Base-by-base conservation (phyloP, 1,139 yeast species). In the Pichia sp. region DNA sequence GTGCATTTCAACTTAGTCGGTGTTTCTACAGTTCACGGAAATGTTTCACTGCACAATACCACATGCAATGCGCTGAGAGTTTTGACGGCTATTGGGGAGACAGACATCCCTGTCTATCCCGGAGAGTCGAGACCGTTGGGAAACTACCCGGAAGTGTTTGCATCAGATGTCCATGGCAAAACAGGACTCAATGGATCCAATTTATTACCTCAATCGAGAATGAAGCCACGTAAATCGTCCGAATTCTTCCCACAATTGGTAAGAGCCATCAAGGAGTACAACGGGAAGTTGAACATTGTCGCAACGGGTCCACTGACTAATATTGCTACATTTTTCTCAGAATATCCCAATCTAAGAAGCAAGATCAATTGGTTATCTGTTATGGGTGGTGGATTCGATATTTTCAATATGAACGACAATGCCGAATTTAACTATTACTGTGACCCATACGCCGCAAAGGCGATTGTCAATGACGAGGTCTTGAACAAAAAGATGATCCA, bases 21-120 rank as follows among this genome's bases (percentile, higher is more conserved):
- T 1, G 75, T 89, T 27, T 84, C 95, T 18, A 85, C 96, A 0
- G 87, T 85, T 8, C 86, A 82, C 60, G 97, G 97, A 1, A 87
- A 87, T 58, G 83, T 93, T 0, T 75, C 89, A 2, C 68, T 86
- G 17, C 71, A 70, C 7, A 71, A 76, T 57, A 87, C 96, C 3
- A 83, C 95, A 3, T 72, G 72, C 47, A 89, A 89, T 60, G 76
- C 96, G 0, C 67, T 86, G 42, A 79, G 85, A 2, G 61, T 89
- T 22, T 66, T 87, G 28, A 84, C 90, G 6, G 80, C 80, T 1
- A 69, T 81, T 50, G 75, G 76, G 5, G 65, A 68, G 47, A 62
- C 69, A 28, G 71, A 72, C n/a, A 68, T 85, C 2, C 79, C 80
- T 1, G 90, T 89, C 1, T 88, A 78, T 57, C 69, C 79, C 7